Base-by-base conservation (phyloP, 139 green algal species). In the Chlorella sorokiniana region DNA sequence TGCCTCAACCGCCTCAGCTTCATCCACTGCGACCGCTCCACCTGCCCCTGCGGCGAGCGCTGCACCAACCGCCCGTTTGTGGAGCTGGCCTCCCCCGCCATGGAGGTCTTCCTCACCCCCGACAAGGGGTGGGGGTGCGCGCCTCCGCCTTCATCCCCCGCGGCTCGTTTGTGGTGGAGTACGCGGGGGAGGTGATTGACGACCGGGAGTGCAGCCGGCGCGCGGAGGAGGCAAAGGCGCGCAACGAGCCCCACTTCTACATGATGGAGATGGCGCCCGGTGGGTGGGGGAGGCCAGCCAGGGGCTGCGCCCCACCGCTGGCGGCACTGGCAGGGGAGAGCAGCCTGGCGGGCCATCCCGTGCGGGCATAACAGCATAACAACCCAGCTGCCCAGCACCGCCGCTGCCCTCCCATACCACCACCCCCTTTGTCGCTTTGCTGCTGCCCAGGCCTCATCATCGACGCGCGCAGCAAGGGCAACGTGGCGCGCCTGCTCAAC, bases 81-180 rank as follows among this genome's bases (percentile, higher is more conserved):
- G 65, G 63, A 87, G 81, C 84, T 94, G 65, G 75, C 72, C n/a
- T 56, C 52, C 20, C 94, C 94, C 0, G 35, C 77, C 38, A 85
- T 95, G 67, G 89, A 95, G 67, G 81, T 92, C 0, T 96, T 95
- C 78, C 79, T 95, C 42, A 97, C 94, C 3, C 86, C 89, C 33
- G 90, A 92, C 81, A 85, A 89, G 40, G 91, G 89, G 23, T 93
- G 90, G 90, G 94, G 33, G 91, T 97, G 38, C 88, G 89, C 4
- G 83, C 90, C 0, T 69, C 67, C 27, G 72, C 88, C 73, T 65
- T 56, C n/a, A 85, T 97, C 25, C 20, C 45, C 0, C 79, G 65
- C 25, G 92, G 93, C 56, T 78, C 63, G n/a, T 98, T 97, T 79
- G 76, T 98, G 18, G 87, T 96, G 44, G 94, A 98, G 91, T 98